Base-by-base conservation (phyloP, 768 basidiomycete species). In the Pleurotus salmoneostramineus region DNA sequence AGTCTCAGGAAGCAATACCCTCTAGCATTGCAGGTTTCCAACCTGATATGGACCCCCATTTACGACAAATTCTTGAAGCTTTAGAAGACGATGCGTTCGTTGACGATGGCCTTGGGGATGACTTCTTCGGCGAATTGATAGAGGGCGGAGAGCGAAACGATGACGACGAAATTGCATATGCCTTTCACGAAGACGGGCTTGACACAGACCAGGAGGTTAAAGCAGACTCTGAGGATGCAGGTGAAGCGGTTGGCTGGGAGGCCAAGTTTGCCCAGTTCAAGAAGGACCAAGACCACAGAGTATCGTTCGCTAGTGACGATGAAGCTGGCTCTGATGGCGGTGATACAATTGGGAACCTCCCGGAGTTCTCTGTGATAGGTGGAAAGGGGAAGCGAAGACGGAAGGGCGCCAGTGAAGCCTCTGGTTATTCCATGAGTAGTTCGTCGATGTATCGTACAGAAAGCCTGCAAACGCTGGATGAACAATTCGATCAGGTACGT, bases 401-500 rank as follows among this genome's bases (percentile, higher is more conserved):
- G 62, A 86, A 86, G 63, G 87, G 85, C 3, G 78, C 85, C 0
- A 93, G 91, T 51, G 89, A 93, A 61, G 94, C 92, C 6, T 93
- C 92, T 17, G 95, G 93, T 10, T 96, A 96, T 77, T 93, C 90
- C 68, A 98, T 99, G 95, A 96, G 91, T 69, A 95, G 93, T 65
- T 94, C 93, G 3, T 93, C 93, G 11, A 93, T 98, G 91, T 91
- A 84, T 73, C 84, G 97, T 46, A 98, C 92, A 62, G 89, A 94
- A 63, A 87, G 93, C 0, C 72, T 98, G 32, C 84, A 91, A 52
- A 89, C 87, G 2, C 77, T 99, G 44, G 97, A 99, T 66, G 93
- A 98, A 66, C 83, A 87, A 8, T 99, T 98, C 67, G 95, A 98
- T 65, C 86, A 93, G 80, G 97, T 93, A 63, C 61, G 80, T 60